These are phyloP conservation scores for Penicillium corylophilum DNA, from an alignment of 2,329 filamentous ascomycete species.

Conservation along the genomic window DNA sequence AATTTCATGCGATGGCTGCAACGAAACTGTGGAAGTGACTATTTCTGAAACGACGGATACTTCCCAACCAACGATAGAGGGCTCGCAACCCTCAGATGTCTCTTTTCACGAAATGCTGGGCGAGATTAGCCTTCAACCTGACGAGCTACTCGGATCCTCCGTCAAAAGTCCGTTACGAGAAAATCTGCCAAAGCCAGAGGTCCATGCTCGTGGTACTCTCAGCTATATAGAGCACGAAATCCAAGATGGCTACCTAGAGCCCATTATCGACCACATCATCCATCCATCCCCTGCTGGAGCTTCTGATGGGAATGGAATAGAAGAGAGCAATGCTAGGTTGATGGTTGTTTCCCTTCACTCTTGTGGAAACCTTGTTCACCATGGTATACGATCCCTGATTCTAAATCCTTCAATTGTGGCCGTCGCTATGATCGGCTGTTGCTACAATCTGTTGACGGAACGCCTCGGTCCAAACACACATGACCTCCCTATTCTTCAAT, in stretches of 20 bases:
- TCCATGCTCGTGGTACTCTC: constrained; percentile 31
- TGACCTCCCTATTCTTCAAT: constrained; percentile 76
- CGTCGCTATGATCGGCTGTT: constrained; percentile 96
- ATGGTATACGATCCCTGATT: constrained; percentile 81
- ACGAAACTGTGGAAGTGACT: constrained; percentile 12
- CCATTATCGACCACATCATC: constrained; percentile 34
- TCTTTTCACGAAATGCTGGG: constrained; percentile 34
- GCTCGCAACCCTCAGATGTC: constrained; percentile 12
- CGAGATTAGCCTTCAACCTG: constrained; percentile 33
- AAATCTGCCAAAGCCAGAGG: constrained; percentile 11
- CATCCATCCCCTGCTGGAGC: constrained; percentile 7
- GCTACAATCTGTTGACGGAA: constrained; percentile 95
- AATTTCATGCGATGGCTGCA: constrained; percentile 27
- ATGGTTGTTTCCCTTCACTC: constrained; percentile 97
- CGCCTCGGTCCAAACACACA: constrained; percentile 81
- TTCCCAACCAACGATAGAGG: constrained; percentile 1
- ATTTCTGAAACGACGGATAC: constrained; percentile 4
- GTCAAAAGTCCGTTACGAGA: constrained; percentile 10
- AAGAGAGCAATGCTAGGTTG: constrained; percentile 42
- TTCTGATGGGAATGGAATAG: neutral
- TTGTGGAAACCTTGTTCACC: constrained; percentile 95
- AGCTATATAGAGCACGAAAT: constrained; percentile 46
- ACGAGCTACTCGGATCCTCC: constrained; percentile 24
- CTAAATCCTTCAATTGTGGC: constrained; percentile 81
- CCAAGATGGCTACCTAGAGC: constrained; percentile 40